phyloP scores from a whole-genome alignment of 768 basidiomycete genomes.

The Mrakia blollopis region DNA sequence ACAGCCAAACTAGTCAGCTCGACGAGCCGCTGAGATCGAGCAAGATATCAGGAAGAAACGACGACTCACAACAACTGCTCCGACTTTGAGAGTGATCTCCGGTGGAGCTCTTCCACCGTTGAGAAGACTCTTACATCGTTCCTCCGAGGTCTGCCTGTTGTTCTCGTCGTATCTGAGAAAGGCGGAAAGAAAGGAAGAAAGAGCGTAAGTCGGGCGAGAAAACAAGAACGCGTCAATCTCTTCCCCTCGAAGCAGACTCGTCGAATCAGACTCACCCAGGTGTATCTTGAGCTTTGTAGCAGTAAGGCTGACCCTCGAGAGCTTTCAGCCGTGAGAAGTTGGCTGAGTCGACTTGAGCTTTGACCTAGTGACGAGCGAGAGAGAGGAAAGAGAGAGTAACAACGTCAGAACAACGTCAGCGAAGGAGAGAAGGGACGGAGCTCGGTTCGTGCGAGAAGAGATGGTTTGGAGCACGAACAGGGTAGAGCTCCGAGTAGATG shows the following conservation, averaged over 20 bases:
- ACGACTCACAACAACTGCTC: conserved; percentile 17
- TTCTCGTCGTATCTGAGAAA: conserved; percentile 4
- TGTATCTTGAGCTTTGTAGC: conserved; percentile 7
- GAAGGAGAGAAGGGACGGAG: neutral
- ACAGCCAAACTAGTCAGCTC: neutral
- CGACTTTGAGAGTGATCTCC: conserved; percentile 14
- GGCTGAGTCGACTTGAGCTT: conserved; percentile 13
- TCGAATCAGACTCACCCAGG: neutral
- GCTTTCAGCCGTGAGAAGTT: neutral
- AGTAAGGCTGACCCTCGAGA: neutral
- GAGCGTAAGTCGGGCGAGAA: neutral
- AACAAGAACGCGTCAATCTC: neutral
- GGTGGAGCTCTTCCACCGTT: neutral
- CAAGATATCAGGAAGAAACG: neutral
- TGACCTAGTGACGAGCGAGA: neutral
- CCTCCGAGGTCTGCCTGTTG: neutral
- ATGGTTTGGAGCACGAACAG: neutral
- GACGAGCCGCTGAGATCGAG: too few species aligned
- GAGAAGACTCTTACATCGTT: neutral
- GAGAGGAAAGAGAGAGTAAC: neutral
- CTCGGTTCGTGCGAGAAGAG: neutral
- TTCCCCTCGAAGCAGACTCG: neutral
- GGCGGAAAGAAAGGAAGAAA: neutral
- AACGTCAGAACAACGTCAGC: too few species aligned
- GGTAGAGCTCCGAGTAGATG: conserved; percentile 24